Base-by-base conservation (phyloP, 2,329 filamentous ascomycete species). In the Acrocalymma vagum region DNA sequence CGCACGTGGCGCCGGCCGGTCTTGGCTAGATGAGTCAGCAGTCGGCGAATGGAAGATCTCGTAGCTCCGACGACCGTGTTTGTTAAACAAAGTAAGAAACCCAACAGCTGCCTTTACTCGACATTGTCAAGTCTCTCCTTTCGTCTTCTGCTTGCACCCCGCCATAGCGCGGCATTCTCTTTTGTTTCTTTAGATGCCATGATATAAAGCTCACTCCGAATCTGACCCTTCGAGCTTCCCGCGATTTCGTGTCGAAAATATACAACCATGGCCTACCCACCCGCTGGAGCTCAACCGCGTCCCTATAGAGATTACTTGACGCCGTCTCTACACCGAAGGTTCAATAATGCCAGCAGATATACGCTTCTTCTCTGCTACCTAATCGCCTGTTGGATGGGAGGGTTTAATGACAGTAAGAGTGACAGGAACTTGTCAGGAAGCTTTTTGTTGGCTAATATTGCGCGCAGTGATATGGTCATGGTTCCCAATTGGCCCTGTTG, bases 251-350 rank as follows among this genome's bases (percentile, higher is more conserved):
- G n/a, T 26, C 8, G 14, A 27, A 29, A 38, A 22, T 32, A 21
- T 41, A 31, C 43, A 39, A 47, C 38, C 36, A 67, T 67, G 65
- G 52, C 62, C 34, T 48, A 51, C 29, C 43, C 48, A 41, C 38
- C 48, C 29, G 41, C 58, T n/a, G 57, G 53, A 27, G 47, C 46
- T n/a, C 63, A 75, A 72, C 65, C 78, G 75, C 73, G 83, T 77
- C 78, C 81, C 69, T 95, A 96, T 73, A 87, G 90, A 77, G 90
- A 96, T 74, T 95, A 95, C 70, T 76, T 96, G 56, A 95, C 93
- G 48, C 92, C 93, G 33, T 86, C 88, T 36, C 77, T 96, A 51
- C 93, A 97, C 71, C 81, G 88, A 60, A 84, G 91, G 60, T 97
- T 96, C 72, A 86, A 87, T 32, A 85, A 85, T 50, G 90, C 90